Evolutionary conservation across 2,329 filamentous ascomycete species (phyloP).

Genomic region (Didymella pinodella): DNA sequence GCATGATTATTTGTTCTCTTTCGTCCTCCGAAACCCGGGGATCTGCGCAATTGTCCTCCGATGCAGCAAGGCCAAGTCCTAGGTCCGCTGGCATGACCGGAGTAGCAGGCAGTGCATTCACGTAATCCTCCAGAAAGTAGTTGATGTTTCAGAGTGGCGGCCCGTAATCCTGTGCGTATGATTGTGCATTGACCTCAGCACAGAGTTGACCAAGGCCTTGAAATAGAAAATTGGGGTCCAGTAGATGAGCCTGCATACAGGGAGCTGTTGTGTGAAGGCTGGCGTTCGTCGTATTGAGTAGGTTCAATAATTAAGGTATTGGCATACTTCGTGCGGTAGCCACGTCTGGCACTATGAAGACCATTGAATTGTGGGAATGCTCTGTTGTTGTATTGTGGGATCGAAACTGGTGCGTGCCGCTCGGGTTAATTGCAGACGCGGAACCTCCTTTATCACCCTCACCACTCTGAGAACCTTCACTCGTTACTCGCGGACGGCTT

Average conservation of each 20-base stretch:
- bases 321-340: constrained; percentile 11
- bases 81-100: constrained; percentile 15
- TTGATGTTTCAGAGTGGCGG: constrained; percentile 16
- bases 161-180: constrained; percentile 19
- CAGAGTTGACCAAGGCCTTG: constrained; percentile 15
- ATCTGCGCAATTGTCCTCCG: not conserved
- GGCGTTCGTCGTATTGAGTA: constrained; percentile 14
- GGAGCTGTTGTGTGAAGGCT: constrained; percentile 5
- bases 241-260: constrained; percentile 5
- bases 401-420: not conserved
- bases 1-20: constrained; percentile 19
- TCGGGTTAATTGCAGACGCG: not conserved
- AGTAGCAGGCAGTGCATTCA: constrained; percentile 15
- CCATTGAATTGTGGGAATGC: constrained; percentile 12
- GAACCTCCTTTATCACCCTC: not conserved
- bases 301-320: constrained; percentile 19
- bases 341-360: constrained; percentile 18
- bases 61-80: not conserved
- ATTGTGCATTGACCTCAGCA: constrained; percentile 18
- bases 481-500: constrained; percentile 7
- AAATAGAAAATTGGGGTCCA: constrained; percentile 1
- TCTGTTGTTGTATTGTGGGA: not conserved
- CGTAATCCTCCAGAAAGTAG: constrained; percentile 27
- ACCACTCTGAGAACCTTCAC: constrained; percentile 1
- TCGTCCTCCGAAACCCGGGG: constrained; percentile 18